Base-by-base conservation (phyloP, 2,329 filamentous ascomycete genomes). In the Dendryphion nanum region DNA sequence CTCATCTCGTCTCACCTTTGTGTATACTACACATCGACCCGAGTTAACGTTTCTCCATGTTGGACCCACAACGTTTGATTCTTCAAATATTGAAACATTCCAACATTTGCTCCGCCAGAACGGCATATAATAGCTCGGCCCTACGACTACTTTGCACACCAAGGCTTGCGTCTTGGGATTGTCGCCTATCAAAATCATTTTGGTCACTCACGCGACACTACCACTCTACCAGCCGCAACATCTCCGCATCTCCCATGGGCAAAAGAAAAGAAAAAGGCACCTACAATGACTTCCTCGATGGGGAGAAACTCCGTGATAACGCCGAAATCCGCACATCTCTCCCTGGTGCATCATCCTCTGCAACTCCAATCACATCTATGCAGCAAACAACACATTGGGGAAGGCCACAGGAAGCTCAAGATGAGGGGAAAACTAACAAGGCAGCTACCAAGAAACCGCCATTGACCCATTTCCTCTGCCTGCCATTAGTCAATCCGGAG, bases 401-500 rank as follows among this genome's bases (percentile, higher is more conserved):
- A 15, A 10, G 8, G 29, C 29, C 7, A 10, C 7, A 30, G 8
- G 16, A 10, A 8, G 29, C 8, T 8, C 7, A 30, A 10, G 16
- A 7, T 15, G 16, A 7, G 35, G 39, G 38, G 16, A 41, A 40
- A 40, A 38, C n/a, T n/a, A 45, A 31, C 21, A 51, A 38, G 20
- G 43, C 32, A 4, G 40, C 33, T 37, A 32, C 45, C 4, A 69
- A 66, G 42, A 72, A 67, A 42, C 66, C 72, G 6, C 65, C 67
- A 8, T 73, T 82, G 17, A 90, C 86, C 4, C 86, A 90, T 65
- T 90, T 90, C 58, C 71, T 90, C 32, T 87, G 82, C 63, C 71
- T 91, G 35, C 85, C 89, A 2, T 77, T 96, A 5, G 72, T 84
- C 33, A 86, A 78, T 2, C 38, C 70, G 0, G 35, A 64, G 6